Evolutionary conservation across 495 filamentous ascomycete species (phyloP).

Genomic region (Aspergillus conjunctus): DNA sequence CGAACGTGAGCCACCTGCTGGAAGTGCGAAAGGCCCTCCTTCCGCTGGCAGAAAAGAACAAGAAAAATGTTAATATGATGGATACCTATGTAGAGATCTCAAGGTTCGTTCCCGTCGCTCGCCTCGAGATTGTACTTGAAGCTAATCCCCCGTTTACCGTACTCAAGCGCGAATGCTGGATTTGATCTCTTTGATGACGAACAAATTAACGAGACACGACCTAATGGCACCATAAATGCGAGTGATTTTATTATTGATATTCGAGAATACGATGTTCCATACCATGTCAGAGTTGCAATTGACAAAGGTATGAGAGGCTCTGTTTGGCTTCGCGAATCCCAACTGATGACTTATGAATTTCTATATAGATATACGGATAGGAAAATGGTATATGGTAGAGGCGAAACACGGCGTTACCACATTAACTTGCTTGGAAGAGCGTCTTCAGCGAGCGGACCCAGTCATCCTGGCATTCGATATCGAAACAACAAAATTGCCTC

Average conservation of each 20-base stretch:
- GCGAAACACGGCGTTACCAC: constrained; percentile 86
- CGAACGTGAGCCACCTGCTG: constrained; percentile 83
- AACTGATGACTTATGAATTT: not conserved
- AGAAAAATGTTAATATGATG: constrained; percentile 90
- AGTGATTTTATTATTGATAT: constrained; percentile 99
- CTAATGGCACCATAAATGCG: constrained; percentile 79
- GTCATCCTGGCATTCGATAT: constrained; percentile 98
- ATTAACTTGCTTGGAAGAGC: constrained; percentile 83
- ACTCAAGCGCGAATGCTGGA: constrained; percentile 71
- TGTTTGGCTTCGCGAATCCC: constrained; percentile 19
- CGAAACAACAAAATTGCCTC: constrained; percentile 91
- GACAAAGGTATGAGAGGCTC: constrained; percentile 68
- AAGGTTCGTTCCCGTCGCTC: constrained; percentile 56
- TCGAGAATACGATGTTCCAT: constrained; percentile 98
- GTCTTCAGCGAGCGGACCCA: constrained; percentile 84
- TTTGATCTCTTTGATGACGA: constrained; percentile 97
- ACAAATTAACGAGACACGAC: constrained; percentile 80
- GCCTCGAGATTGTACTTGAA: not conserved
- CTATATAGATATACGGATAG: constrained; percentile 80
- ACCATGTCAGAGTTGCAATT: constrained; percentile 98
- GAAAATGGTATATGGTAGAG: constrained; percentile 96
- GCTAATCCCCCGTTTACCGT: not conserved
- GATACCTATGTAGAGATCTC: constrained; percentile 98
- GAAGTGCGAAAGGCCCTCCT: constrained; percentile 78
- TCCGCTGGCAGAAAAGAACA: constrained; percentile 95